Base-by-base conservation (phyloP, 371 early-diverging fungal genomes). In the Mortierella sp. region DNA sequence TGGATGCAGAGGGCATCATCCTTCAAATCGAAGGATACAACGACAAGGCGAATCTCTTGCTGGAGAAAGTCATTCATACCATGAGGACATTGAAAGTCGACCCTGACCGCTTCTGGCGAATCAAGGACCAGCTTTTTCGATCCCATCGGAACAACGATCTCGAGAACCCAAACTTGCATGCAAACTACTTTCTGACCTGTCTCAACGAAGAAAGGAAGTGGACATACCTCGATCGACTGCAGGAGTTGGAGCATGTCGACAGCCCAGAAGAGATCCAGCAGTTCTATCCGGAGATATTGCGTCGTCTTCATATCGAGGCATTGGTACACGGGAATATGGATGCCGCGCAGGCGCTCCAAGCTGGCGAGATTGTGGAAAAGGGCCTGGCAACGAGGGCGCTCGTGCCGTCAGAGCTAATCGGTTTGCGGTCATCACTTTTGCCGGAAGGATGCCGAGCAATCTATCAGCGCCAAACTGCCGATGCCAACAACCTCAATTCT, bases 271-370 rank as follows among this genome's bases (percentile, higher is more conserved):
- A 91, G 51, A 81, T 96, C 6, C 81, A 87, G 65, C 66, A 62
- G 23, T 70, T 58, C n/a, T 46, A 53, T 11, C 54, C 48, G 9
- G 55, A 59, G 42, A 19, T 70, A n/a, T 24, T 70, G 15, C n/a
- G 24, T 0, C 58, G 64, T 6, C 51, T 70, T 14, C 86, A 89
- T 63, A 60, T 93, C 2, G 93, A 94, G 78, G 89, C 89, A 5
- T 83, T 96, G 6, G 91, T 92, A 2, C 89, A 90, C 69, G 97
- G 97, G 23, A 97, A 97, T 70, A 72, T 92, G 44, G 51, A 73
- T 30, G 83, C 82, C 39, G 70, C 23, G 4, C 50, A 90, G 27
- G 93, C 94, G 0, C 54, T 89, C 31, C 63, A 72, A 15, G 82
- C 91, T 47, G 79, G 84, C 2, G 66, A 79, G 0, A 84, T 84